phyloP scores from a whole-genome alignment of 1,139 yeast genomes.

The Debaryomyces subglobosus region DNA sequence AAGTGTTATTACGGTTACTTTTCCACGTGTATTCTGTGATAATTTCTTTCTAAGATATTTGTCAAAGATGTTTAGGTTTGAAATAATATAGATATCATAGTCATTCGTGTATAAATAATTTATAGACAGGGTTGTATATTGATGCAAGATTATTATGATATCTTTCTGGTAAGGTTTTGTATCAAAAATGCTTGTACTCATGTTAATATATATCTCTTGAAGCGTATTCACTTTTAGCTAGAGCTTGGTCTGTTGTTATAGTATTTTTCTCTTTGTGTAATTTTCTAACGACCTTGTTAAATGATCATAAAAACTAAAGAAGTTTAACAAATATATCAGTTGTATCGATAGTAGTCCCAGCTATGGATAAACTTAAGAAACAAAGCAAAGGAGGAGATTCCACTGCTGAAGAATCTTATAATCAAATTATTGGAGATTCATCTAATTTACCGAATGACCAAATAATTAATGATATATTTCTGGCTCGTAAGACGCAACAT shows the following conservation, averaged over 20 bases:
- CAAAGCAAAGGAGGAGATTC: conserved; percentile 4
- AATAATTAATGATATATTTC: conserved; percentile 44
- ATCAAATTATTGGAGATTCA: conserved; percentile 18
- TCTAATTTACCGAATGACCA: conserved; percentile 35
- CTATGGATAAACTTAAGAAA: conserved; percentile 5
- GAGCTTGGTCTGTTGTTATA: background rate
- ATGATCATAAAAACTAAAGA: background rate
- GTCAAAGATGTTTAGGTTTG: conserved; percentile 23
- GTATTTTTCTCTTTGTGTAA: conserved; percentile 1
- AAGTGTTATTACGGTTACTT: conserved; percentile 18
- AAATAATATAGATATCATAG: conserved; percentile 26
- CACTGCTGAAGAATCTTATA: conserved; percentile 18
- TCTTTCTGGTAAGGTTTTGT: background rate
- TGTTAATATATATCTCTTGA: background rate
- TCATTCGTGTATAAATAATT: conserved; percentile 12
- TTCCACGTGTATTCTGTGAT: conserved; percentile 11
- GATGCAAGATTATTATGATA: conserved; percentile 6
- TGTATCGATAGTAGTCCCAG: background rate
- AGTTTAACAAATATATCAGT: background rate
- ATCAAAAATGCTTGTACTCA: conserved; percentile 5
- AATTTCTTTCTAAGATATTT: conserved; percentile 20
- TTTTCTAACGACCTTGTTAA: background rate
- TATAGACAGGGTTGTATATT: conserved; percentile 12
- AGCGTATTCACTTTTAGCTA: background rate
- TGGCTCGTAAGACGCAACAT: conserved; percentile 55